Evolutionary conservation across 208 protist genomes (phyloP).

Genomic region (Crithidia expoeki): DNA sequence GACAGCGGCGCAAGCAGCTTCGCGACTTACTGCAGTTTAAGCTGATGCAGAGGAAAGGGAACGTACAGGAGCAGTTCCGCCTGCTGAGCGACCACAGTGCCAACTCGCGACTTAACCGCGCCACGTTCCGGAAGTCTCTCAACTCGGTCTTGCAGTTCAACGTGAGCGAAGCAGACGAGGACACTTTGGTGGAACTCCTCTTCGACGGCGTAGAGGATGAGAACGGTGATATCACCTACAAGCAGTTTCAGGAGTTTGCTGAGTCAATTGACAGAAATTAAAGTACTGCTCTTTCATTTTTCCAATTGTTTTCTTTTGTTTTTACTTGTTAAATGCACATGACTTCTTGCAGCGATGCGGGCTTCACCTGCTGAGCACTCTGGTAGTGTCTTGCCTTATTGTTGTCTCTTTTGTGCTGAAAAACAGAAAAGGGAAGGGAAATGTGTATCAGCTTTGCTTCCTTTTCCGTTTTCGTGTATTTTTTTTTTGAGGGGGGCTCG

Average conservation of each 20-base stretch:
- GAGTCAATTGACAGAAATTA: conserved; percentile 37
- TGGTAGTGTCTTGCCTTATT: too few relatives aligned
- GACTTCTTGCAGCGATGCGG: too few relatives aligned
- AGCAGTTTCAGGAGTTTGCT: conserved; percentile 88
- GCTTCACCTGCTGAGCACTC: too few relatives aligned
- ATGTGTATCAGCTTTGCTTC: too few relatives aligned
- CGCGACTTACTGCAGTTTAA: conserved; percentile 74
- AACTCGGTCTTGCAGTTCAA: conserved; percentile 88
- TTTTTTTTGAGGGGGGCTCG: too few relatives aligned
- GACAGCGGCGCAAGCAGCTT: conserved; percentile 55
- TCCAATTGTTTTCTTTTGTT: too few relatives aligned
- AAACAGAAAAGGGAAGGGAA: background rate
- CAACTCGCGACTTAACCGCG: conserved; percentile 71
- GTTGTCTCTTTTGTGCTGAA: too few relatives aligned
- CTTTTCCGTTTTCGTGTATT: background rate
- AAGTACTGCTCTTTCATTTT: conserved; percentile 3
- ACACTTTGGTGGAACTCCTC: conserved; percentile 81
- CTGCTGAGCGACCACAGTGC: conserved; percentile 71
- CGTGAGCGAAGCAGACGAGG: conserved; percentile 69
- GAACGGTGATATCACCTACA: conserved; percentile 85
- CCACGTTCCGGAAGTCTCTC: conserved; percentile 72
- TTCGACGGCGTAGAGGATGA: conserved; percentile 86
- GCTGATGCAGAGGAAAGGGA: conserved; percentile 79
- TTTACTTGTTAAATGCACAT: too few relatives aligned
- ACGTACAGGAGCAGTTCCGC: conserved; percentile 82